These are phyloP conservation scores for Penicillium cataractarum DNA, from an alignment of 495 filamentous ascomycete genomes.

Conservation along the genomic window DNA sequence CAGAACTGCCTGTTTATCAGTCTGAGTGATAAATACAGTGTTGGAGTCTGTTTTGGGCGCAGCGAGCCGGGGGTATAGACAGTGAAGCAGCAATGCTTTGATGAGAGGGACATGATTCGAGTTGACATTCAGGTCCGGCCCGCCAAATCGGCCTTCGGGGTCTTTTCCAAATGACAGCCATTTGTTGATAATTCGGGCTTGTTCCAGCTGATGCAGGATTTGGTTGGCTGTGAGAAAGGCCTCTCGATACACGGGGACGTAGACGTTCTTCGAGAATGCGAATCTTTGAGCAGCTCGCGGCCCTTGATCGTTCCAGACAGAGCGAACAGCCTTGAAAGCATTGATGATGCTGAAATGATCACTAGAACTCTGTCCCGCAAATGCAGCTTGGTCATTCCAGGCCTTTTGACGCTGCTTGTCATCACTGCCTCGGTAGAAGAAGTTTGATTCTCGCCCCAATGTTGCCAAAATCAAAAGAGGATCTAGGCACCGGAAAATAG, in stretches of 20 bases:
- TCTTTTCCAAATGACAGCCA: constrained; percentile 17
- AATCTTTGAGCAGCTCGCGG: constrained; percentile 32
- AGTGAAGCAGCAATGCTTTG: constrained; percentile 52
- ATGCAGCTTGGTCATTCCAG: constrained; percentile 35
- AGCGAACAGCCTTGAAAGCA: constrained; percentile 51
- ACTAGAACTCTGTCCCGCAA: constrained; percentile 45
- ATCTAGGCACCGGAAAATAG: constrained; percentile 64
- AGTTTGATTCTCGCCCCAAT: constrained; percentile 37
- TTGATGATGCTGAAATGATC: constrained; percentile 59
- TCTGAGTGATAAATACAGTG: background rate
- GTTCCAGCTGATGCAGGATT: constrained; percentile 1
- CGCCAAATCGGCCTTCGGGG: constrained; percentile 42
- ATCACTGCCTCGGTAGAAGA: constrained; percentile 47
- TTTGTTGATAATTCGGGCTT: constrained; percentile 14
- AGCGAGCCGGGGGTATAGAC: constrained; percentile 55
- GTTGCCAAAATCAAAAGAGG: constrained; percentile 59
- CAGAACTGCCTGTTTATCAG: background rate
- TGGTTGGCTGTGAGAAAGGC: background rate
- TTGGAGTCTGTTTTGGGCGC: constrained; percentile 26
- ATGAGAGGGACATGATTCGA: constrained; percentile 50
- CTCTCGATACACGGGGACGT: constrained; percentile 15
- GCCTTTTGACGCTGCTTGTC: constrained; percentile 30
- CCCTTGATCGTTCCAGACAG: constrained; percentile 32
- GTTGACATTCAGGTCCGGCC: constrained; percentile 52
- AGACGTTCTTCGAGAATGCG: constrained; percentile 18